Evolutionary conservation across 1,284 basidiomycete genomes (phyloP).

Genomic region (Kwoniella shivajii): DNA sequence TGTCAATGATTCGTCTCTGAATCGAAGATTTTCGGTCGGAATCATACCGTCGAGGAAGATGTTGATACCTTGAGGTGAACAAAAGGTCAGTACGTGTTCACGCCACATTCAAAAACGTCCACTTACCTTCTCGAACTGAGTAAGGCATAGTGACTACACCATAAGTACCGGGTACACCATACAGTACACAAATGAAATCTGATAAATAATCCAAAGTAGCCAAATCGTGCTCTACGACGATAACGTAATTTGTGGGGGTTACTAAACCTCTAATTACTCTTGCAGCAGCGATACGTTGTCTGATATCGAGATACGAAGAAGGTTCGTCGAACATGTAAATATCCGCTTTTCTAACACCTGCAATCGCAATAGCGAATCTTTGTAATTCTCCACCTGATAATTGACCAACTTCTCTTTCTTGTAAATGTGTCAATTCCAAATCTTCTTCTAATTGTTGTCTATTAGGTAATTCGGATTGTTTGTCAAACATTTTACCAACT

Average conservation of each 20-base stretch:
- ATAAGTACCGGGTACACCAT: conserved; percentile 95
- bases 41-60: conserved; percentile 97
- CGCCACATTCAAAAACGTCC: neutral
- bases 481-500: conserved; percentile 83
- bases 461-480: conserved; percentile 63
- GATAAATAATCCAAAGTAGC: conserved; percentile 96
- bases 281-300: conserved; percentile 92
- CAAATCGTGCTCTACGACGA: conserved; percentile 96
- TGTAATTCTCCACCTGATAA: conserved; percentile 95
- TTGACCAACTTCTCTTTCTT: conserved; percentile 79
- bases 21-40: conserved; percentile 96
- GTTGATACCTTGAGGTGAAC: conserved; percentile 73
- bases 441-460: conserved; percentile 74
- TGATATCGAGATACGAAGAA: conserved; percentile 93
- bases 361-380: conserved; percentile 71
- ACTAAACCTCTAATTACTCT: conserved; percentile 87
- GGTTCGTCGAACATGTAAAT: conserved; percentile 77
- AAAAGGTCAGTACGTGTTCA: conserved; percentile 6
- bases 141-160: conserved; percentile 97
- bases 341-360: conserved; percentile 78
- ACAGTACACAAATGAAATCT: conserved; percentile 94
- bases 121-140: conserved; percentile 88
- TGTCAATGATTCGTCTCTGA: conserved; percentile 87
- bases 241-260: conserved; percentile 79
- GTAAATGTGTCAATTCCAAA: conserved; percentile 80